Conservation (phyloP, 768 basidiomycete species). For the Phlebiopsis gigantea region DNA sequence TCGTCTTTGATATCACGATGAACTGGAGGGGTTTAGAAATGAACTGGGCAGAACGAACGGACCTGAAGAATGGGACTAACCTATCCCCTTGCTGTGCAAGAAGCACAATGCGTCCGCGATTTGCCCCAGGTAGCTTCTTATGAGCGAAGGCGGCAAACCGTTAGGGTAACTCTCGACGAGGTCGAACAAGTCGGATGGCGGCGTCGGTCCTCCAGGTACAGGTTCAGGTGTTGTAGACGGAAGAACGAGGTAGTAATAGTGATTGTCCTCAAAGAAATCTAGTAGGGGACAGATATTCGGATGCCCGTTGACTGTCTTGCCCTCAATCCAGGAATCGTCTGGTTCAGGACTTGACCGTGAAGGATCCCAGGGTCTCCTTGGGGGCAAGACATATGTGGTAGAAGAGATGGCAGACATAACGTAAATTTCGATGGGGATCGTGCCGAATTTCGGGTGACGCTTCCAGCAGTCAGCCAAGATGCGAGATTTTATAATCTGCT, state of each 20-base stretch:
- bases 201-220: conserved; percentile 43
- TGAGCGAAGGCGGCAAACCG: conserved; percentile 68
- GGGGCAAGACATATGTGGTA: conserved; percentile 72
- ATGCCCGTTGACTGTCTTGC: conserved; percentile 76
- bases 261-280: conserved; percentile 95
- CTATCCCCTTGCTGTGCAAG: conserved; percentile 87
- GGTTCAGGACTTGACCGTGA: conserved; percentile 34
- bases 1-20: conserved; percentile 99
- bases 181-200: conserved; percentile 88
- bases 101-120: conserved; percentile 89
- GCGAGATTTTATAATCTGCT: conserved; percentile 97
- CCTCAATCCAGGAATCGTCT: conserved; percentile 58
- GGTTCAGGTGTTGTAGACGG: conserved; percentile 68
- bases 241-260: conserved; percentile 93
- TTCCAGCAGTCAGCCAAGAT: conserved; percentile 99
- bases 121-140: conserved; percentile 87
- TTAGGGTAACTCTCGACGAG: conserved; percentile 86
- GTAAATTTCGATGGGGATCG: conserved; percentile 97
- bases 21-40: conserved; percentile 39
- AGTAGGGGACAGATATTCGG: conserved; percentile 92
- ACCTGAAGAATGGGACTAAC: conserved; percentile 49
- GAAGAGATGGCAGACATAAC: conserved; percentile 89
- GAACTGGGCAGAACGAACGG: background rate
- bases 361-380: conserved; percentile 82
- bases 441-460: conserved; percentile 89